phyloP scores from a whole-genome alignment of 2,329 filamentous ascomycete species.

The Aureobasidium lini region DNA sequence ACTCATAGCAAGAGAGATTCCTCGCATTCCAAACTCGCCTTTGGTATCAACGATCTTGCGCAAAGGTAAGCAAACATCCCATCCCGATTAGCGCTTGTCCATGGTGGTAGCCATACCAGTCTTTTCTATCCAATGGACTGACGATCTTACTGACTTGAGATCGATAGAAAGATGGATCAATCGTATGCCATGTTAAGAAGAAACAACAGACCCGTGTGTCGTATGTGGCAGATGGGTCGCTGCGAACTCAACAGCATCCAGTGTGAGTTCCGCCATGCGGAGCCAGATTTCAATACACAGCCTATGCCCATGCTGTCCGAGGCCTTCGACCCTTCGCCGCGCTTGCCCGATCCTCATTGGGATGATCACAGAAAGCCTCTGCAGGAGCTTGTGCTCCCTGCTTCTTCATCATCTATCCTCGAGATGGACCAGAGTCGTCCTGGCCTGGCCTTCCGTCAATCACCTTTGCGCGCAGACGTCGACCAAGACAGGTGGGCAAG shows the following conservation, averaged over 20 bases:
- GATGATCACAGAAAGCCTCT: not conserved
- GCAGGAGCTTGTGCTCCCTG: not conserved
- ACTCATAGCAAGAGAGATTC: not conserved
- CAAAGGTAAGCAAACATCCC: slow-evolving; percentile 4
- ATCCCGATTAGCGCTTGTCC: not conserved
- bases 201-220: not conserved
- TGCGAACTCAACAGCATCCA: slow-evolving; percentile 4
- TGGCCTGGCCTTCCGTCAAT: too few relatives aligned
- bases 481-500: not conserved
- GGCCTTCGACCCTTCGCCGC: not conserved
- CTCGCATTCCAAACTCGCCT: not conserved
- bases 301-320: not conserved
- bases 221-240: slow-evolving; percentile 6
- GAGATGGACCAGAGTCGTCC: not conserved
- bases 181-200: not conserved
- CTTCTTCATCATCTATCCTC: not conserved
- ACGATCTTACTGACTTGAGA: slow-evolving; percentile 1
- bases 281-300: not conserved
- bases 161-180: not conserved
- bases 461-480: too few relatives aligned
- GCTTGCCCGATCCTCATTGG: not conserved
- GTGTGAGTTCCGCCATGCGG: not conserved
- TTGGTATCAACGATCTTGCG: not conserved
- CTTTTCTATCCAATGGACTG: not conserved
- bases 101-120: not conserved